These are phyloP conservation scores for Claviceps sorghi DNA, from an alignment of 2,329 filamentous ascomycete species.

Conservation along the genomic window DNA sequence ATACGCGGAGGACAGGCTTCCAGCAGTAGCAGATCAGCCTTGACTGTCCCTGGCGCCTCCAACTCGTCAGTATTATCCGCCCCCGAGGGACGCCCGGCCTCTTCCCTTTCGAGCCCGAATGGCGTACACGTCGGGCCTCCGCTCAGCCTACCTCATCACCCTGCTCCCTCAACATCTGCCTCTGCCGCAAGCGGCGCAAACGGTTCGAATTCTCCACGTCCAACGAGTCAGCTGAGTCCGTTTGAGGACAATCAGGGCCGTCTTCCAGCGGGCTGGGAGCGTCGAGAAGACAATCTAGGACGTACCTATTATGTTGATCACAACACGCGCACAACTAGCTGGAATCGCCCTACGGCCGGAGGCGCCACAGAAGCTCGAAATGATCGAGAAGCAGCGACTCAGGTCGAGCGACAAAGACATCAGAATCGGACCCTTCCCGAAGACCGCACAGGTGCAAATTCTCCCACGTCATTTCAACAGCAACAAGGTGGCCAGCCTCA, in stretches of 20 bases:
- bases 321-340: constrained; percentile 91
- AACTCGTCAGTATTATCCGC: constrained; percentile 28
- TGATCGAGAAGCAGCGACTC: constrained; percentile 78
- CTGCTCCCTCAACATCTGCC: constrained; percentile 32
- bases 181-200: constrained; percentile 14
- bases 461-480: constrained; percentile 56
- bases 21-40: constrained; percentile 30
- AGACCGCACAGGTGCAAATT: constrained; percentile 85
- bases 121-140: constrained; percentile 27
- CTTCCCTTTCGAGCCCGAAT: constrained; percentile 36
- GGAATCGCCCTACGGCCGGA: constrained; percentile 75
- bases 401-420: constrained; percentile 83
- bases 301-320: constrained; percentile 98
- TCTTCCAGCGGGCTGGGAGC: constrained; percentile 86
- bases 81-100: constrained; percentile 36
- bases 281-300: constrained; percentile 85
- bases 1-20: constrained; percentile 37
- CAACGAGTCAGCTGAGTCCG: constrained; percentile 51
- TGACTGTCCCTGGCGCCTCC: constrained; percentile 30
- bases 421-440: constrained; percentile 93
- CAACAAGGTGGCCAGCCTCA: constrained; percentile 29
- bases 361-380: constrained; percentile 57
- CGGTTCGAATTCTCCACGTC: constrained; percentile 18
- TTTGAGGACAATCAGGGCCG: constrained; percentile 95
- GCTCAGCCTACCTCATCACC: constrained; percentile 28